phyloP scores from a whole-genome alignment of 805 yeast species.

The Saturnispora besseyi region DNA sequence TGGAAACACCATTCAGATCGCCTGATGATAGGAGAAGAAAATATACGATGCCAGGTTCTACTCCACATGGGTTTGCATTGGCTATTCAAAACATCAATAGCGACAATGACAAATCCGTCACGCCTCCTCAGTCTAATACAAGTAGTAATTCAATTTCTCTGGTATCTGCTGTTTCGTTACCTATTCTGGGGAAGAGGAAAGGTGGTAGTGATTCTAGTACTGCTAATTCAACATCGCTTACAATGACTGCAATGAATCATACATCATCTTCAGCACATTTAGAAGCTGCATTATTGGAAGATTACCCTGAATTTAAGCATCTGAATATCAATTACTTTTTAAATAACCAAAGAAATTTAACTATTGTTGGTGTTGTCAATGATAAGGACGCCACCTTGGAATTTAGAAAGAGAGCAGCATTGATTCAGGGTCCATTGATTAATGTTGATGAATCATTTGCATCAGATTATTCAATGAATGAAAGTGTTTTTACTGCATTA shows the following conservation, averaged over 20 bases:
- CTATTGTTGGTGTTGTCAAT: conserved; percentile 37
- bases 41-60: conserved; percentile 31
- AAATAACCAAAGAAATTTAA: conserved; percentile 36
- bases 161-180: neutral
- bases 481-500: conserved; percentile 51
- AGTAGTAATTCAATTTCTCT: neutral
- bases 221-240: neutral
- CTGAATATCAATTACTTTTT: conserved; percentile 12
- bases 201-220: neutral
- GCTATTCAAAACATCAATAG: conserved; percentile 6
- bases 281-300: neutral
- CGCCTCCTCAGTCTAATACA: neutral
- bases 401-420: conserved; percentile 67
- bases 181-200: neutral
- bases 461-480: conserved; percentile 37
- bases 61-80: conserved; percentile 31
- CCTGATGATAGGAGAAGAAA: conserved; percentile 30
- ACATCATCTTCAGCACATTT: neutral
- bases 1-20: conserved; percentile 38
- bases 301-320: neutral
- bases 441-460: conserved; percentile 66
- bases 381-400: conserved; percentile 45
- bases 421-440: conserved; percentile 72
- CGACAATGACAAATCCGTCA: neutral
- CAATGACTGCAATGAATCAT: neutral